These are phyloP conservation scores for Colletotrichum graminicola DNA, from an alignment of 2,329 filamentous ascomycete genomes.

Conservation along the genomic window DNA sequence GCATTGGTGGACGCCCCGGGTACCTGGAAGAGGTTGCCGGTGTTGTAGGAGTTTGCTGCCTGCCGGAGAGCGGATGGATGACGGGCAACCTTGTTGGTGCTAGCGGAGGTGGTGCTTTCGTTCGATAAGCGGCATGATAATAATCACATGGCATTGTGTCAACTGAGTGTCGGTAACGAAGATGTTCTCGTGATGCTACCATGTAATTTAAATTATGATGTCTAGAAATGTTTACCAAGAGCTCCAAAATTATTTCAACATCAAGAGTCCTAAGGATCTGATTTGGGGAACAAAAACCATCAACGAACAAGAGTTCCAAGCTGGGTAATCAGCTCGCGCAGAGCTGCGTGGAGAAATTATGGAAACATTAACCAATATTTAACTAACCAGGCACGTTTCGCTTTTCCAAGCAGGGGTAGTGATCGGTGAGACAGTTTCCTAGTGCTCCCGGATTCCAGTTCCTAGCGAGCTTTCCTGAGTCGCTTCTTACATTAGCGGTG, in stretches of 20 bases:
- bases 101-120: constrained; percentile 63
- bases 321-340: background rate
- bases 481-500: background rate
- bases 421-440: background rate
- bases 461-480: background rate
- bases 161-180: constrained; percentile 8
- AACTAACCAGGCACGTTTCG: too few species aligned
- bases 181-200: background rate
- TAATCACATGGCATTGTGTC: background rate
- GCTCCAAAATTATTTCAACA: background rate
- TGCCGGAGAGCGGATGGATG: constrained; percentile 74
- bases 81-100: constrained; percentile 79
- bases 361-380: background rate
- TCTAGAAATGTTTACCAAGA: background rate
- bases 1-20: constrained; percentile 63
- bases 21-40: constrained; percentile 78
- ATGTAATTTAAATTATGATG: background rate
- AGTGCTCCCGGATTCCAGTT: background rate
- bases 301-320: background rate
- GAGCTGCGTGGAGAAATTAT: background rate
- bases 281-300: background rate
- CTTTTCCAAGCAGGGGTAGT: background rate
- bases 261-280: background rate
- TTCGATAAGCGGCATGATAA: constrained; percentile 14
- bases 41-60: constrained; percentile 77